phyloP scores from a whole-genome alignment of 164 flowering plant genomes.

The Dillenia suffruticosa region DNA sequence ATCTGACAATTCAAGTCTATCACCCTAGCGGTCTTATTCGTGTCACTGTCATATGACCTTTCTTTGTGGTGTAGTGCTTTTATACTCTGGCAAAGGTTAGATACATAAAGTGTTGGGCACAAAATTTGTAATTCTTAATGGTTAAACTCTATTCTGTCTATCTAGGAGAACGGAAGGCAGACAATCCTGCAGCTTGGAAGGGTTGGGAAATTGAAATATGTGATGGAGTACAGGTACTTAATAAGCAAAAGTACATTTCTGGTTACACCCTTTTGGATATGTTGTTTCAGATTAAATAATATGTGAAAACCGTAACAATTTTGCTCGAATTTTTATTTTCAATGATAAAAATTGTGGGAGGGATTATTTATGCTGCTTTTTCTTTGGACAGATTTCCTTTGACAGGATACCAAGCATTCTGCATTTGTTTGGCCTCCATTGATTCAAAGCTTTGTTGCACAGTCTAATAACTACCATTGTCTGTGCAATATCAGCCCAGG shows the following conservation, averaged over 20 bases:
- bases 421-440: conserved; percentile 88
- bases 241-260: background rate
- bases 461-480: conserved; percentile 20
- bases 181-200: conserved; percentile 82
- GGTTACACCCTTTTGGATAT: too few species aligned
- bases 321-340: too few species aligned
- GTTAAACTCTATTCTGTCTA: conserved; percentile 1
- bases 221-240: conserved; percentile 82
- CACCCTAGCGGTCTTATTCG: too few species aligned
- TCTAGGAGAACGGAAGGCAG: conserved; percentile 70
- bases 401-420: conserved; percentile 91
- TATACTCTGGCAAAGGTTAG: too few species aligned
- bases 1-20: too few species aligned
- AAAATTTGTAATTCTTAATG: background rate
- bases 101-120: background rate
- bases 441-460: conserved; percentile 94
- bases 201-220: conserved; percentile 67
- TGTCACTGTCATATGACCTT: too few species aligned
- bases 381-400: conserved; percentile 67
- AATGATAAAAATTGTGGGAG: background rate
- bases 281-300: background rate
- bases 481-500: background rate
- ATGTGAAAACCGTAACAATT: too few species aligned
- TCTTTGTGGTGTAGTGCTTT: too few species aligned
- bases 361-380: background rate